Evolutionary conservation across 345 rosid species (phyloP), one percentile per base, ranked within the genome.

Genomic region (Eutrema yunnanense): DNA sequence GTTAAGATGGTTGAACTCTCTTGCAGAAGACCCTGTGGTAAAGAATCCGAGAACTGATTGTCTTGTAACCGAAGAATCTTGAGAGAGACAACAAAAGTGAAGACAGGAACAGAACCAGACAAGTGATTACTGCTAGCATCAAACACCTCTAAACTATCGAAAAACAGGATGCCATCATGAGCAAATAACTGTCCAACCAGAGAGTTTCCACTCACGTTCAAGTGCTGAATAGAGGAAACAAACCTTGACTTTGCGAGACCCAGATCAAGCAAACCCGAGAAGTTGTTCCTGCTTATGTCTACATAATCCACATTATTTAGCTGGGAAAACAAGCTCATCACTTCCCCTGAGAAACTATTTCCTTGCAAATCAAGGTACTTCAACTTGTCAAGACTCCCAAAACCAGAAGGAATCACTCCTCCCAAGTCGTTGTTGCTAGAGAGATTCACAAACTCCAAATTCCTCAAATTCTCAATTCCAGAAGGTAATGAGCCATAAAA

Each of bases 71-170:
- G 81, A 73, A 90, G 92, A 80, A 85, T 72, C 81, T 65, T 79
- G 63, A 93, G 89, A 65, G 96, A 93, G 73, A 90, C 88, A 30
- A 90, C 81, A 71, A 90, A 88, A 73, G 80, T 74, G 80, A 93
- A 90, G n/a, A 88, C 72, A 54, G 97, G 98, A 73, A 90, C 64
- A 8, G 73, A 74, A 16, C 94, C 98, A 44, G 72, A 80, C 70
- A 93, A 80, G 68, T 73, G 83, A 78, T 90, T 93, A 65, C 82
- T 71, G 78, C 90, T 90, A 10, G 88, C 98, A 90, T 93, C 98
- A 60, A 93, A 83, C 68, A 88, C 97, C 75, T 93, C 96, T 69
- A 90, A 80, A 65, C 87, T 87, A 78, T 90, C 96, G 40, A 93
- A 93, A 83, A 58, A 93, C 2, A 96, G 88, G 72, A 86, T 79